Conservation (phyloP, 306 rosid species). For the Trifolium pratense region DNA sequence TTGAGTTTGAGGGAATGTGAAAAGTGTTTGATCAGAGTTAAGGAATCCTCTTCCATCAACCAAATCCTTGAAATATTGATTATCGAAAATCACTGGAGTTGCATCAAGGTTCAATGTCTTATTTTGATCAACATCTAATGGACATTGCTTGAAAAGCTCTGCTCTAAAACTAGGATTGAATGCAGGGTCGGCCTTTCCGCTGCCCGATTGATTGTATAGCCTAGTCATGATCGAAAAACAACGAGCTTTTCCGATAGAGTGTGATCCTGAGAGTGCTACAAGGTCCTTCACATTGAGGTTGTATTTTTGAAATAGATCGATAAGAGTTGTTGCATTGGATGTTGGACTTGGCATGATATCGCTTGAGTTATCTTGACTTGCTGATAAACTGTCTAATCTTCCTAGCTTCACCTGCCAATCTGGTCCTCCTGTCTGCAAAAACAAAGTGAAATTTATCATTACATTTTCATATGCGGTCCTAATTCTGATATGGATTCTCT, state of each 20-base stretch:
- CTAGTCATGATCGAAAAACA: constrained; percentile 93
- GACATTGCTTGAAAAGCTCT: constrained; percentile 64
- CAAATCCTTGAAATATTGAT: constrained; percentile 90
- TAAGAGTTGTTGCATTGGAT: constrained; percentile 71
- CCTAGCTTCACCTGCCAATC: constrained; percentile 81
- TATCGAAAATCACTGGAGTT: constrained; percentile 74
- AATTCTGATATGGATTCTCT: too few species aligned
- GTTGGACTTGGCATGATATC: constrained; percentile 89
- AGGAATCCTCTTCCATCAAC: constrained; percentile 75
- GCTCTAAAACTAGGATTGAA: constrained; percentile 55
- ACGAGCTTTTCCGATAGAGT: constrained; percentile 79
- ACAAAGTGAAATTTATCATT: too few species aligned
- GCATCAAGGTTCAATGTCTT: constrained; percentile 75
- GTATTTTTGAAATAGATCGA: constrained; percentile 57
- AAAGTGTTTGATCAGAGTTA: constrained; percentile 85
- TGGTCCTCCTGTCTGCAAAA: constrained; percentile 80
- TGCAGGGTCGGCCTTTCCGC: constrained; percentile 73
- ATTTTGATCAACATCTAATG: constrained; percentile 69
- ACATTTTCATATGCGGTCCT: too few species aligned
- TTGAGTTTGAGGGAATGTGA: constrained; percentile 53
- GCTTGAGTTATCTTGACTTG: constrained; percentile 69
- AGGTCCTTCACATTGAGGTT: constrained; percentile 64
- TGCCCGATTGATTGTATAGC: constrained; percentile 84
- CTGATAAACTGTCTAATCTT: constrained; percentile 78
- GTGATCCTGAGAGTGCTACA: constrained; percentile 89